Evolutionary conservation across 148 eudicot genomes (phyloP), one percentile per base, ranked within the genome.

Genomic region (Fagopyrum homotropicum): DNA sequence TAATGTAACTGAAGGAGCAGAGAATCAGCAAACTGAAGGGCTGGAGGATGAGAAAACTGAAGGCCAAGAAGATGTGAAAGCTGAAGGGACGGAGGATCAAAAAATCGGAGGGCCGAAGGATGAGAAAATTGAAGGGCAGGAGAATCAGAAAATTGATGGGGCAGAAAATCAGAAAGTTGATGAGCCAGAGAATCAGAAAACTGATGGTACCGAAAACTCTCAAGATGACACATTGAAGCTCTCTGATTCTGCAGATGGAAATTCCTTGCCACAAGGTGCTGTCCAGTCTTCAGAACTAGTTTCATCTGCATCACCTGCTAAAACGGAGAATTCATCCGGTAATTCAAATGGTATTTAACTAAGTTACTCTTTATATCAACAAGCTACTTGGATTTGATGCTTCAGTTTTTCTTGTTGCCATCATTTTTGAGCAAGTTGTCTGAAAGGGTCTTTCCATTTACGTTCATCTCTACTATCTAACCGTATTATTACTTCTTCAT

Each of bases 141-240:
- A 71, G 26, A 19, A 16, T 70, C 22, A 63, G 45, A 63, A 63
- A 63, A 29, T 9, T 30, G 69, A 63, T 57, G 63, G 22, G 63
- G 44, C 93, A 87, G 81, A 92, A 93, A 77, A 95, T 57, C 63
- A 92, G 83, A 78, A 88, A 77, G 82, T 75, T 40, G 98, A 88
- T 14, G 63, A 4, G 63, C 35, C 3, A 11, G 63, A 57, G 9
- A 19, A 57, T 22, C 82, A 86, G 76, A 85, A 61, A 49, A 79
- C 48, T 77, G 84, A 81, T 75, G 80, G 71, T 51, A 74, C 81
- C 70, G 85, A 90, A 73, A 80, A 80, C 56, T 78, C 81, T 64
- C 79, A 84, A 74, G 90, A 82, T 79, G 87, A 86, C 69, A 75
- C 57, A 60, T 69, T 74, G 64, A 90, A 84, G 61, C 64, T 84